Conservation (phyloP, 805 yeast species). For the Monosporozyma servazzii region DNA sequence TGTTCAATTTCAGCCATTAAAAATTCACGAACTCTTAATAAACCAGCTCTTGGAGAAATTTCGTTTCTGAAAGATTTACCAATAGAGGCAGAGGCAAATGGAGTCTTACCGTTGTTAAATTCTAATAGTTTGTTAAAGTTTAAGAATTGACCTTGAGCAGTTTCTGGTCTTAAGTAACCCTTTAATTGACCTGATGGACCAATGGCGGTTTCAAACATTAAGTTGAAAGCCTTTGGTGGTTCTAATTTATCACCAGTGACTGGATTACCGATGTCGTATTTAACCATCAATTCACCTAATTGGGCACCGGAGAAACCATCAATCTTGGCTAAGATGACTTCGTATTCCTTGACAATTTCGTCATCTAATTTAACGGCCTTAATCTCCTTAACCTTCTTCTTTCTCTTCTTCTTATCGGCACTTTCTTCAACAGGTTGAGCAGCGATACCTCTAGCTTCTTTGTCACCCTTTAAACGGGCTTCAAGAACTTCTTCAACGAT, state of each 20-base stretch:
- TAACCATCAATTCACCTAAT: slow-evolving; percentile 78
- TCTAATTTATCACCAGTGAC: slow-evolving; percentile 78
- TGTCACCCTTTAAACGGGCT: slow-evolving; percentile 91
- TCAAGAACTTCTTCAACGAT: slow-evolving; percentile 96
- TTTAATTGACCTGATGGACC: slow-evolving; percentile 96
- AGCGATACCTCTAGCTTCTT: slow-evolving; percentile 83
- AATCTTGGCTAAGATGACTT: slow-evolving; percentile 78
- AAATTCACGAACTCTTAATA: slow-evolving; percentile 95
- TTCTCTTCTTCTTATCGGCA: slow-evolving; percentile 83
- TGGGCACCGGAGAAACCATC: slow-evolving; percentile 93
- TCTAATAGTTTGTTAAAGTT: slow-evolving; percentile 91
- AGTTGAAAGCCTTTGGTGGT: slow-evolving; percentile 89
- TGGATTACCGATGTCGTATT: slow-evolving; percentile 84
- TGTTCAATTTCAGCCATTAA: slow-evolving; percentile 99
- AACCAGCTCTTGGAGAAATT: slow-evolving; percentile 96
- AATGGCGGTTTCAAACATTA: slow-evolving; percentile 98
- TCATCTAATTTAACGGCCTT: slow-evolving; percentile 83
- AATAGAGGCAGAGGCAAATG: slow-evolving; percentile 98
- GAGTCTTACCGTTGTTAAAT: slow-evolving; percentile 92
- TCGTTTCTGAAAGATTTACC: slow-evolving; percentile 99
- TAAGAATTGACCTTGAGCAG: slow-evolving; percentile 98
- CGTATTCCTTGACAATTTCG: slow-evolving; percentile 68
- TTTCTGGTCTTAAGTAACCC: slow-evolving; percentile 96
- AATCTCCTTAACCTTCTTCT: slow-evolving; percentile 94
- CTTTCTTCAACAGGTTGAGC: slow-evolving; percentile 52